Evolutionary conservation across 1,139 yeast species (phyloP).

Genomic region (Suhomyces bokatorum): DNA sequence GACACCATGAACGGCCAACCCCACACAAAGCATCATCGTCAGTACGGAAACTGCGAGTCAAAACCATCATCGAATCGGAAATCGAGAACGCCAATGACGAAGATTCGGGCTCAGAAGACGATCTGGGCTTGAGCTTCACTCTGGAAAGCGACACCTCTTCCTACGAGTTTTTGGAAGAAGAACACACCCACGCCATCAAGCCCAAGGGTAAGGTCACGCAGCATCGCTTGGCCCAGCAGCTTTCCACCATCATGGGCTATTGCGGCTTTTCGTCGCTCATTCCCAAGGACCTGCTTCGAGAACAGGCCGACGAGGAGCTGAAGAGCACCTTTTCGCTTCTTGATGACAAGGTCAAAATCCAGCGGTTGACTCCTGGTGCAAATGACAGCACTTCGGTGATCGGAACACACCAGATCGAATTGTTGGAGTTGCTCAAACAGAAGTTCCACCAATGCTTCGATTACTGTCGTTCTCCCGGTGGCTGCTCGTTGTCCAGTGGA

Average conservation of each 20-base stretch:
- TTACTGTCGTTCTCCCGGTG: conserved; percentile 1
- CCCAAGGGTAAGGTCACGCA: conserved; percentile 15
- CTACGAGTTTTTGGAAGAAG: conserved; percentile 26
- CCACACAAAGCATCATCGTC: conserved; percentile 4
- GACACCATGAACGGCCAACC: not conserved
- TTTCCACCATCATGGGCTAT: conserved; percentile 36
- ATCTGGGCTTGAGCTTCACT: conserved; percentile 2
- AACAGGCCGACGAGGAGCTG: conserved; percentile 37
- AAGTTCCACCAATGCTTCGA: conserved; percentile 21
- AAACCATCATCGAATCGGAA: conserved; percentile 25
- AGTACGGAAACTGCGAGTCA: conserved; percentile 19
- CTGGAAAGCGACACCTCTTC: conserved; percentile 8
- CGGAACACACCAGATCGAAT: conserved; percentile 52
- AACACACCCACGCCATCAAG: conserved; percentile 33
- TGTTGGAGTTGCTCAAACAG: conserved; percentile 50
- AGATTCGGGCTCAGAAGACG: conserved; percentile 12
- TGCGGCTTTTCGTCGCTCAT: conserved; percentile 28
- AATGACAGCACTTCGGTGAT: conserved; percentile 50
- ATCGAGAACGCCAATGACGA: conserved; percentile 4
- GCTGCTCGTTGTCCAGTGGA: conserved; percentile 18
- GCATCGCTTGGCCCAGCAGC: conserved; percentile 23
- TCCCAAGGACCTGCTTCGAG: conserved; percentile 20
- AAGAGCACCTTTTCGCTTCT: conserved; percentile 34
- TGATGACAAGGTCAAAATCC: conserved; percentile 24
- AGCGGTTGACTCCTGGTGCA: conserved; percentile 24